These are phyloP conservation scores for Penicillium sp. DNA, from an alignment of 2,329 filamentous ascomycete genomes.

Conservation along the genomic window DNA sequence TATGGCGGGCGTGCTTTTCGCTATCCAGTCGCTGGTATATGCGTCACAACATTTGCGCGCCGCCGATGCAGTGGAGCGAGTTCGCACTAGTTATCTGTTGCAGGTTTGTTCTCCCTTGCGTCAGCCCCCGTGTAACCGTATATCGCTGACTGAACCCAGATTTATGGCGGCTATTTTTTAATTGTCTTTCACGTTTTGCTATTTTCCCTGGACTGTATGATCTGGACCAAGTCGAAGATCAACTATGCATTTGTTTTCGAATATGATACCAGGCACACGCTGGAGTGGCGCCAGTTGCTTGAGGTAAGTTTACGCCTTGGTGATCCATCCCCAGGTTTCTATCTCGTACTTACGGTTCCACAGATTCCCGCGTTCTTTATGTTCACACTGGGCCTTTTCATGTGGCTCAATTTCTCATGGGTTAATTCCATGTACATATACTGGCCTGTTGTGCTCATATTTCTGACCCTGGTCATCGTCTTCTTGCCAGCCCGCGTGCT, in stretches of 20 bases:
- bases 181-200: constrained; percentile 75
- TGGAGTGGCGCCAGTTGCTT: constrained; percentile 86
- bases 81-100: constrained; percentile 67
- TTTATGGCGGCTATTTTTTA: constrained; percentile 91
- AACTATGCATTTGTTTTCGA: constrained; percentile 98
- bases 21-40: constrained; percentile 65
- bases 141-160: constrained; percentile 46
- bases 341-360: constrained; percentile 14
- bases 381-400: constrained; percentile 70
- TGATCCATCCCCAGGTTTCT: not conserved
- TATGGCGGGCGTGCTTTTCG: constrained; percentile 66
- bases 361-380: constrained; percentile 81
- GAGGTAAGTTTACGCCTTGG: constrained; percentile 54
- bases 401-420: constrained; percentile 89
- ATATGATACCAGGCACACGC: constrained; percentile 79
- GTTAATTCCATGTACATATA: constrained; percentile 72
- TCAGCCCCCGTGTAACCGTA: not conserved
- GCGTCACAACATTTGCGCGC: constrained; percentile 55
- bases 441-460: constrained; percentile 80
- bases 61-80: constrained; percentile 49
- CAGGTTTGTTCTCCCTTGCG: constrained; percentile 48
- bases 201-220: constrained; percentile 81
- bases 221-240: constrained; percentile 83
- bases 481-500: constrained; percentile 74
- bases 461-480: constrained; percentile 65